Percentiles rank a stretch among this genome's conserved stretches.
phyloP scores from a whole-genome alignment of 2,329 filamentous ascomycete genomes.

The Thelonectria blattea region DNA sequence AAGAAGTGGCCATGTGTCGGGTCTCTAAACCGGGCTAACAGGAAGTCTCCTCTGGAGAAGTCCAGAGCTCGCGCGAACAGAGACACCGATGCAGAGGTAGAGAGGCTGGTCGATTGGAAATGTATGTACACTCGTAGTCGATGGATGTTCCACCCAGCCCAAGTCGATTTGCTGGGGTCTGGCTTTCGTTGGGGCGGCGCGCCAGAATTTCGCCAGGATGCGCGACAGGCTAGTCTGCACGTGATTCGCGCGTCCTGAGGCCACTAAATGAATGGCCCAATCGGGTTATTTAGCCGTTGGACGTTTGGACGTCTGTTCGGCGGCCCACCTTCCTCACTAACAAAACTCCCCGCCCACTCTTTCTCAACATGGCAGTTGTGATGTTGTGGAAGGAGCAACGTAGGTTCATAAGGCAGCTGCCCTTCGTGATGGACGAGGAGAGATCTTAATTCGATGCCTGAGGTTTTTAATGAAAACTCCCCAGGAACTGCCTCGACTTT shows the following conservation, averaged over 20 bases:
- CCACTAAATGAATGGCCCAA: conserved; percentile 24
- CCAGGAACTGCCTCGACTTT: background rate
- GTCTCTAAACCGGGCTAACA: conserved; percentile 4
- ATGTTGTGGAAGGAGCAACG: conserved; percentile 8
- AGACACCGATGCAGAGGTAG: background rate
- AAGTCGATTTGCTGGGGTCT: conserved; percentile 19
- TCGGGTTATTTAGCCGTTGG: conserved; percentile 32
- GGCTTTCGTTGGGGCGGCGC: conserved; percentile 12
- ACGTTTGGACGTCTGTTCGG: conserved; percentile 6
- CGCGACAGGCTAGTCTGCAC: conserved; percentile 19
- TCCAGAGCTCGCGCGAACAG: conserved; percentile 7
- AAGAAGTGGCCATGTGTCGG: conserved; percentile 1
- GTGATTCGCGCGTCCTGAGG: conserved; percentile 1
- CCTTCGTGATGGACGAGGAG: too few species aligned
- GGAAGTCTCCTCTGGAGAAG: background rate
- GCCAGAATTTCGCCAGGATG: conserved; percentile 22
- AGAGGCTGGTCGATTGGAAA: background rate
- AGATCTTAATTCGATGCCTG: background rate
- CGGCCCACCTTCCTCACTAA: background rate
- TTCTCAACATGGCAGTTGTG: background rate
- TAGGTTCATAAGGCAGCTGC: background rate
- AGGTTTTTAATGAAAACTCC: background rate
- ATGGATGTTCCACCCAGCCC: conserved; percentile 19
- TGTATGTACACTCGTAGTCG: too few species aligned
- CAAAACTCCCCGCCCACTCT: background rate